Conservation (phyloP, 2,329 filamentous ascomycete species). For the Stemphylium vesicarium region DNA sequence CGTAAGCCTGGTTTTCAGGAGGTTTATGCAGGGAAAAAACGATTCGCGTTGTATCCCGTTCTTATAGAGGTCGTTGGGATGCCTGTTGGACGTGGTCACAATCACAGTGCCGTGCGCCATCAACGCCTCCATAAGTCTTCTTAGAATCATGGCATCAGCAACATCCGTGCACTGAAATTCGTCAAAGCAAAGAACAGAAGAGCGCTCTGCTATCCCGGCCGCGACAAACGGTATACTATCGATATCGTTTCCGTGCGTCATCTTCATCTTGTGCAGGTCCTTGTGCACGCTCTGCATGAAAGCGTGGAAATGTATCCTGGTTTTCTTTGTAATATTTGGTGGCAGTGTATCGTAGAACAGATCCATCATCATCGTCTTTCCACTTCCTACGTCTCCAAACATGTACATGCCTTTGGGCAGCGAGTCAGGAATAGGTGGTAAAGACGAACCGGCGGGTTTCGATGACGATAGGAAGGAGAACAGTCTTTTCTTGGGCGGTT, state of each 20-base stretch:
- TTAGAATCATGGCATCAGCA: conserved; percentile 96
- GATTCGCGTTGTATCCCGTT: conserved; percentile 96
- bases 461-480: conserved; percentile 67
- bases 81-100: conserved; percentile 95
- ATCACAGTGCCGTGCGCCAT: conserved; percentile 98
- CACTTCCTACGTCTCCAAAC: conserved; percentile 94
- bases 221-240: conserved; percentile 92
- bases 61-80: conserved; percentile 95
- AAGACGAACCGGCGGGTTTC: conserved; percentile 47
- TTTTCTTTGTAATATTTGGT: conserved; percentile 78
- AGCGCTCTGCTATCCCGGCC: conserved; percentile 86
- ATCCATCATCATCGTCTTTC: conserved; percentile 99
- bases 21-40: conserved; percentile 92
- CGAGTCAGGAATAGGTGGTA: conserved; percentile 67
- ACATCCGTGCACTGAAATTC: conserved; percentile 99
- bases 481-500: conserved; percentile 60
- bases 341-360: conserved; percentile 95
- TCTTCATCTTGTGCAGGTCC: conserved; percentile 86
- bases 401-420: conserved; percentile 91
- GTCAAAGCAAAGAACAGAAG: conserved; percentile 92
- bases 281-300: conserved; percentile 99
- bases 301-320: conserved; percentile 96
- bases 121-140: conserved; percentile 83
- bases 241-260: conserved; percentile 84
- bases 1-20: conserved; percentile 81